Evolutionary conservation across 73 alveolate species (phyloP), one percentile per base, ranked within the genome.

Genomic region (Breviolum minutum): DNA sequence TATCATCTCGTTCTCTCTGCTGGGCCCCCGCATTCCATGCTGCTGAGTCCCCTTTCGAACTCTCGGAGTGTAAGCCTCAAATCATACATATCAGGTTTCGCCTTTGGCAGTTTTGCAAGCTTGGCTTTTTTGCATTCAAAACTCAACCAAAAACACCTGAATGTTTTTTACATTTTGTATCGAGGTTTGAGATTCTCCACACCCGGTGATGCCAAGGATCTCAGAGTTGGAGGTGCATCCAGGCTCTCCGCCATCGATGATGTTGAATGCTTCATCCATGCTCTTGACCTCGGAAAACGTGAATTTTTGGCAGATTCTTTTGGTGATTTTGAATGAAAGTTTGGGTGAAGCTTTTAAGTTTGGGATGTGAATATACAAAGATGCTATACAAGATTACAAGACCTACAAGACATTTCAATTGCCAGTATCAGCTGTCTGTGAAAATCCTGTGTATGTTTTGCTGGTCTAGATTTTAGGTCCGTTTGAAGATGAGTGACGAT

Each of bases 171-270:
- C 0, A 40, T 40, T 40, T 40, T 40, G 54, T 40, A 0, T 40
- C 54, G 3, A 40, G 3, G 54, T 40, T 40, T 3, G 54, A 40
- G 54, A 40, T 77, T 77, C 22, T 10, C 86, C 61, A 9, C 63
- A 1, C 22, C 63, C 14, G 12, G 16, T 20, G 22, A 5, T 32
- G 84, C 84, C 95, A 19, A 22, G 84, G 24, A 32, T 22, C 95
- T 87, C 84, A 5, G 95, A 87, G 84, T 87, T 87, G 29, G 95
- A 87, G 84, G 80, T 69, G 61, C 83, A 87, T 29, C 95, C 95
- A 22, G 95, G 95, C 85, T 87, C 95, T 10, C 95, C 95, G 54
- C 95, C 95, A 69, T 87, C 95, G 95, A 87, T 87, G 69, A 66
- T 40, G 48, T 87, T 87, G 95, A 87, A 87, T 66, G 95, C 95